Evolutionary conservation across 768 basidiomycete genomes (phyloP).

Genomic region (Royoungia palumana): DNA sequence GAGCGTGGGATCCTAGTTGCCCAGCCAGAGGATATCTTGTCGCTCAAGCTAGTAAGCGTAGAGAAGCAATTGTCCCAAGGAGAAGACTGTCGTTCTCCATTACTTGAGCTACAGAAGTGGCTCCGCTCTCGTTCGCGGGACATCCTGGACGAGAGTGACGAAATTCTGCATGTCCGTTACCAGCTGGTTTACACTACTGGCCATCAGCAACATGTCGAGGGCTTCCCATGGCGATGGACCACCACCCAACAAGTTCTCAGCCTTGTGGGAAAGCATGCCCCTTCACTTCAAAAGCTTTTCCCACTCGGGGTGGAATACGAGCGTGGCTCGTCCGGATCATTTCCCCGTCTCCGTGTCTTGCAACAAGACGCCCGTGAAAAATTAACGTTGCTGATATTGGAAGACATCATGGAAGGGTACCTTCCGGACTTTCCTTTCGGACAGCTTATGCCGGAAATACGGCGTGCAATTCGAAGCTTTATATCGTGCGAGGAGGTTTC

Average conservation of each 20-base stretch:
- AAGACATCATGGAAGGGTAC: slow-evolving; percentile 11
- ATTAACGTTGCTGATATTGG: slow-evolving; percentile 11
- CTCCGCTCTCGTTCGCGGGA: slow-evolving; percentile 25
- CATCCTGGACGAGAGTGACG: slow-evolving; percentile 32
- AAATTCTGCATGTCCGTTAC: slow-evolving; percentile 34
- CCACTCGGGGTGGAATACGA: slow-evolving; percentile 20
- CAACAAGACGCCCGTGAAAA: slow-evolving; percentile 6
- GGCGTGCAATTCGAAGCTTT: slow-evolving; percentile 19
- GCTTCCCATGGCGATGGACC: slow-evolving; percentile 34
- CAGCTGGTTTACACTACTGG: slow-evolving; percentile 38
- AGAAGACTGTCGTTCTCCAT: background rate
- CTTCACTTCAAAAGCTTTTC: slow-evolving; percentile 3
- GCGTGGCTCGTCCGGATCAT: slow-evolving; percentile 11
- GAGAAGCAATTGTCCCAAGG: slow-evolving; percentile 29
- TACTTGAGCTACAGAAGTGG: slow-evolving; percentile 30
- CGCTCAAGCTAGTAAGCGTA: slow-evolving; percentile 47
- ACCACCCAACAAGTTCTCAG: slow-evolving; percentile 30
- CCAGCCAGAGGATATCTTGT: slow-evolving; percentile 55
- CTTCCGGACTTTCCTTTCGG: slow-evolving; percentile 19
- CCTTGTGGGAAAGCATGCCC: slow-evolving; percentile 20
- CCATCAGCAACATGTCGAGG: slow-evolving; percentile 24
- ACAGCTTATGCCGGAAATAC: background rate
- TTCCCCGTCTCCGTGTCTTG: slow-evolving; percentile 25
- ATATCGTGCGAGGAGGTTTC: slow-evolving; percentile 14
- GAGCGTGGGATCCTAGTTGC: slow-evolving; percentile 43